phyloP scores from a whole-genome alignment of 345 rosid species.

The Ailanthus altissimus region DNA sequence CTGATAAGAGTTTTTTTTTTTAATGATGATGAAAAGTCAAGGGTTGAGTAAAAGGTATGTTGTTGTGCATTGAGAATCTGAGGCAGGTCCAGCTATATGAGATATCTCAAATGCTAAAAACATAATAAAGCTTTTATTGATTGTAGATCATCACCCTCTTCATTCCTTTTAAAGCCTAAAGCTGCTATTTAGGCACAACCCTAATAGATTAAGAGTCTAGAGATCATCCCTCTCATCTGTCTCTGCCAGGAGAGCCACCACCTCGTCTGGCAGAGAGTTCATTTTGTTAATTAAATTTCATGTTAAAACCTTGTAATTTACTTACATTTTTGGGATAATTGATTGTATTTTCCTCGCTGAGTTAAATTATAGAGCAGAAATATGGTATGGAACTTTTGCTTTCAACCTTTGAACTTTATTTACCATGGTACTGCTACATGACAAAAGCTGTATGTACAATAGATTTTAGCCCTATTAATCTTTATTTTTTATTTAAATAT shows the following conservation, averaged over 20 bases:
- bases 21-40: slow-evolving; percentile 25
- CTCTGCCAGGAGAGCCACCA: too few species aligned
- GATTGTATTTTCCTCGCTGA: too few species aligned
- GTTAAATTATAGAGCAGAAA: too few species aligned
- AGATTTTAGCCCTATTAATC: too few species aligned
- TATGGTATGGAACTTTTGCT: too few species aligned
- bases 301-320: too few species aligned
- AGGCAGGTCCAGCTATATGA: slow-evolving; percentile 15
- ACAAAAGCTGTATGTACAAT: too few species aligned
- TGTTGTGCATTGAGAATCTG: slow-evolving; percentile 18
- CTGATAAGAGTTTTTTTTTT: too few species aligned
- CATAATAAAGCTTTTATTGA: slow-evolving; percentile 9
- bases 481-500: too few species aligned
- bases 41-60: slow-evolving; percentile 30
- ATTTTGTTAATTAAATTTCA: background rate
- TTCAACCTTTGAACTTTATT: too few species aligned
- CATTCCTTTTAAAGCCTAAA: slow-evolving; percentile 14
- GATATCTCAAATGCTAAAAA: background rate
- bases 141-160: slow-evolving; percentile 21
- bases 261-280: background rate
- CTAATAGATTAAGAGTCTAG: slow-evolving; percentile 3
- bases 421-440: too few species aligned
- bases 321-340: too few species aligned
- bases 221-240: background rate
- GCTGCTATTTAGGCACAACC: slow-evolving; percentile 15